phyloP scores from a whole-genome alignment of 352 stramenopile genomes.

The Sclerospora graminicola region DNA sequence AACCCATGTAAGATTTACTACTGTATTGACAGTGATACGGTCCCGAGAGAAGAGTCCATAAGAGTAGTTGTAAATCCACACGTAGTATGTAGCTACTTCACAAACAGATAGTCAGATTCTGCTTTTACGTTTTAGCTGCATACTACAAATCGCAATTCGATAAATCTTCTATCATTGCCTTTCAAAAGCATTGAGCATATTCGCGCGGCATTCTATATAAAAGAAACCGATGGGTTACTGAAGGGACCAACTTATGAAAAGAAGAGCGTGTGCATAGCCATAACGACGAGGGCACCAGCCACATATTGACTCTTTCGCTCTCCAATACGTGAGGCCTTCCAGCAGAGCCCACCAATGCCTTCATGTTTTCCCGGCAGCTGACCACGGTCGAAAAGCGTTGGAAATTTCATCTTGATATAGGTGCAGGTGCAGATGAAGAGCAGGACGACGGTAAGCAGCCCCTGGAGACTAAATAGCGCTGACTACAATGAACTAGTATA shows the following conservation, averaged over 20 bases:
- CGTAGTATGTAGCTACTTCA: too few relatives aligned
- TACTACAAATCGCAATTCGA: too few relatives aligned
- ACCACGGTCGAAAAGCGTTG: conserved; percentile 89
- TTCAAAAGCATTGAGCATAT: too few relatives aligned
- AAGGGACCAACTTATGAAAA: conserved; percentile 43
- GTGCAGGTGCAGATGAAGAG: conserved; percentile 97
- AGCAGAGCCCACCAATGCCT: conserved; percentile 83
- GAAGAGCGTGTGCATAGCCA: conserved; percentile 90
- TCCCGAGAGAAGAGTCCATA: conserved; percentile 9
- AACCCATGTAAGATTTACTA: not conserved
- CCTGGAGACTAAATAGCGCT: conserved; percentile 96
- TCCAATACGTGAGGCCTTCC: conserved; percentile 87
- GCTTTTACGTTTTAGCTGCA: too few relatives aligned
- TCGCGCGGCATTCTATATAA: too few relatives aligned
- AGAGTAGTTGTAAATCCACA: too few relatives aligned
- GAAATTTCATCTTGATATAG: conserved; percentile 93
- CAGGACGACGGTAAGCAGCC: conserved; percentile 92
- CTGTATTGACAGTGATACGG: not conserved
- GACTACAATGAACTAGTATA: conserved; percentile 42
- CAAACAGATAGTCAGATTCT: too few relatives aligned
- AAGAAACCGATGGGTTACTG: too few relatives aligned
- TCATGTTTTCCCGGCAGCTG: conserved; percentile 80
- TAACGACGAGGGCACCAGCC: conserved; percentile 63
- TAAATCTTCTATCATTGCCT: too few relatives aligned
- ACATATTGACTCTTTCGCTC: conserved; percentile 89